A percentile compares a stretch with the other conserved stretches of the same genome.
Evolutionary conservation across 257 asterid species (phyloP).

Genomic region (Solanum arcanum): DNA sequence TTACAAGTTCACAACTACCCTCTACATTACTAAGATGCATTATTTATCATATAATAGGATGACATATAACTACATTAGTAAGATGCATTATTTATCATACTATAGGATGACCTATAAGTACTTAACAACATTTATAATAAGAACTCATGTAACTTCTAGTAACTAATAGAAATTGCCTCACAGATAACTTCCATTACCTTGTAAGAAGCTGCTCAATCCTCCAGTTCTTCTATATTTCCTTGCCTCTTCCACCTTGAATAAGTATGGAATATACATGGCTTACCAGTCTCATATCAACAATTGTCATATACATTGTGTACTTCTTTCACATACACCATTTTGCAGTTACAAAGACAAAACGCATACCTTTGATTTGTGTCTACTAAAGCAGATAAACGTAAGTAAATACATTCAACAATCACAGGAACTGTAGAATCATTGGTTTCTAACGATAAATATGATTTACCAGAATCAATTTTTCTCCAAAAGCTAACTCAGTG

Average conservation of each 20-base stretch:
- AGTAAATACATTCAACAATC: not conserved
- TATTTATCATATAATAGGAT: not conserved
- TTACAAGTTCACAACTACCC: not conserved
- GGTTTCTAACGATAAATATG: not conserved
- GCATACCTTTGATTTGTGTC: not conserved
- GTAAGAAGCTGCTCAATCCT: not conserved
- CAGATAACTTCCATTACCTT: not conserved
- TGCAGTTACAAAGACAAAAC: not conserved
- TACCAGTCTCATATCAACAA: constrained; percentile 33
- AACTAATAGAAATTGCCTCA: not conserved
- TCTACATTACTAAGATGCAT: not conserved
- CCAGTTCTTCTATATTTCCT: not conserved
- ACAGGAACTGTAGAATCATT: not conserved
- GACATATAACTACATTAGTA: not conserved
- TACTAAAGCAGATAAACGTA: not conserved
- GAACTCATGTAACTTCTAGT: not conserved
- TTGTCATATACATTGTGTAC: constrained; percentile 77
- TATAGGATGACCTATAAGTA: too few relatives aligned
- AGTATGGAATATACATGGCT: too few relatives aligned
- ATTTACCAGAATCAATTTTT: not conserved
- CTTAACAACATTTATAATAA: not conserved
- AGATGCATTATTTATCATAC: too few relatives aligned
- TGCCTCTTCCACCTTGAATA: not conserved
- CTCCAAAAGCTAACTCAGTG: not conserved
- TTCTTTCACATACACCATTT: not conserved